Evolutionary conservation across 768 basidiomycete species (phyloP), one percentile per base, ranked within the genome.

Genomic region (Leccinum rimulosum): DNA sequence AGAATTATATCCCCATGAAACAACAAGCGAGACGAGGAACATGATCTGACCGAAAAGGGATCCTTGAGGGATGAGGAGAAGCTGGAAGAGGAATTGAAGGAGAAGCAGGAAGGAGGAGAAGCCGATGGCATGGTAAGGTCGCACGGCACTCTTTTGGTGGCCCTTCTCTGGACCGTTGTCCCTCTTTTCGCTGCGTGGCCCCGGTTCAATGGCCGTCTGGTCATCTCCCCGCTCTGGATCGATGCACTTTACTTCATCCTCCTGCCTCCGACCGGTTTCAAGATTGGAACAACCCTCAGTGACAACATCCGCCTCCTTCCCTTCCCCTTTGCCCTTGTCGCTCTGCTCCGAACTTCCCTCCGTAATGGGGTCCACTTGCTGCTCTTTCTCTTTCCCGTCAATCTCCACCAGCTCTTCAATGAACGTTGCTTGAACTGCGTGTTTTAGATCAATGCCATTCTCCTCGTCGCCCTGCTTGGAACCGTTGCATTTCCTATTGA

Each of bases 1-100:
- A 0, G 68, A 65, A 38, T 73, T 77, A 28, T 77, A 73, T 10
- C 19, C 55, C 76, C 76, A 77, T 0, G 74, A 77, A 2, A 64
- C 62, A 5, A 55, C 66, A 49, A 77, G 64, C 7, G 74, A 69
- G 8, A 55, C 6, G 22, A 73, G 55, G 52, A 76, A 76, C 71
- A 76, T 66, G 50, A 69, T 57, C 50, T 76, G 75, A 5, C 76
- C 75, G 14, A 76, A 76, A 3, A 75, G 66, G 3, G 61, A 40
- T 9, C 67, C 68, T 60, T 73, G 72, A 0, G 75, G 75, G 35
- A 74, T 63, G 38, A 76, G 63, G 28, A 75, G 63, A 15, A 75
- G 69, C 36, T 76, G 76, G 22, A 67, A 17, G 50, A 76, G 57
- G 61, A 75, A 74, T 30, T 75, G 75, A 51, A 66, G 30, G 10